phyloP scores from a whole-genome alignment of 345 rosid species.

The Rubroshorea leprosula region DNA sequence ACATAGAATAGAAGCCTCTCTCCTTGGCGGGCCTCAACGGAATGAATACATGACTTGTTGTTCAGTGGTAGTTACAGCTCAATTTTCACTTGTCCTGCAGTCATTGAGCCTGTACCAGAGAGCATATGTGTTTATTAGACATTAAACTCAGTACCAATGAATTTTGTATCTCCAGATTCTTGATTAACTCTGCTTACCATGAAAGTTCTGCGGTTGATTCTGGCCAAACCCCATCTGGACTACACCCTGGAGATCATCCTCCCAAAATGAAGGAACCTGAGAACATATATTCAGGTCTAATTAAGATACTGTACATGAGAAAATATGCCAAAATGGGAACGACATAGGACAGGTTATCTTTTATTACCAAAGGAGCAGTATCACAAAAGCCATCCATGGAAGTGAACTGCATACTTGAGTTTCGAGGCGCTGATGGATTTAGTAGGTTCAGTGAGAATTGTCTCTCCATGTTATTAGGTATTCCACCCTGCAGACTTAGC shows the following conservation, averaged over 20 bases:
- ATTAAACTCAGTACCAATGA: no score
- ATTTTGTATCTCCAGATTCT: neutral
- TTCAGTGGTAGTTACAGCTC: constrained; percentile 14
- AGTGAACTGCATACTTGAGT: constrained; percentile 30
- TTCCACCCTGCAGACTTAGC: constrained; percentile 17
- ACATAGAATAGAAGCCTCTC: constrained; percentile 2
- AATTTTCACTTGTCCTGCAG: constrained; percentile 12
- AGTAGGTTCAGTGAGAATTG: no score
- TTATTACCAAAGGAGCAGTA: constrained; percentile 46
- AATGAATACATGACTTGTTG: neutral
- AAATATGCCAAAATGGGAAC: neutral
- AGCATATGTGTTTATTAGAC: no score
- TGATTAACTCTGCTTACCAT: constrained; percentile 4
- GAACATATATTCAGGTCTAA: constrained; percentile 5
- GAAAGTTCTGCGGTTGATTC: no score
- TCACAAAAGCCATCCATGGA: constrained; percentile 32
- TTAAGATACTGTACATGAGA: constrained; percentile 11
- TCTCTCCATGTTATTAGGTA: no score
- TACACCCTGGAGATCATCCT: constrained; percentile 71
- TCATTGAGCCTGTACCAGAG: no score
- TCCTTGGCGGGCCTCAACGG: constrained; percentile 1
- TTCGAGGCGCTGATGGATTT: no score
- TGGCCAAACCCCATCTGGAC: constrained; percentile 85
- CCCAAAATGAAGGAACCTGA: constrained; percentile 53
- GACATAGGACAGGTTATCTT: neutral